phyloP scores from a whole-genome alignment of 2,329 filamentous ascomycete genomes.

The Botrytis cinerea region DNA sequence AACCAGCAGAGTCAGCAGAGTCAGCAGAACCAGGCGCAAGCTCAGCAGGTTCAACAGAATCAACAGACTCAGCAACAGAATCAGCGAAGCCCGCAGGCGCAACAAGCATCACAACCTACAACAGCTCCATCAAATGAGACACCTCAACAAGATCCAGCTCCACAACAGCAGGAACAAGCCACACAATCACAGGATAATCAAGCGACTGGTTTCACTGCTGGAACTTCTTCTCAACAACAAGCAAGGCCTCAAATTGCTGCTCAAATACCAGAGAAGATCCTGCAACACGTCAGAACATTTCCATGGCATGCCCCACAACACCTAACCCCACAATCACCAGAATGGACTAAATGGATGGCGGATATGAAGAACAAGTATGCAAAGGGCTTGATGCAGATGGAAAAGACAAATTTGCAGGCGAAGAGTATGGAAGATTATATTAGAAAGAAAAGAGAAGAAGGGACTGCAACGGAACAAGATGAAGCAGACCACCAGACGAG shows the following conservation, averaged over 20 bases:
- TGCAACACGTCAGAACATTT: slow-evolving; percentile 52
- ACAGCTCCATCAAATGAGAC: background rate
- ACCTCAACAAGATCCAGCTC: slow-evolving; percentile 11
- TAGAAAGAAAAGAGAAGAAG: slow-evolving; percentile 48
- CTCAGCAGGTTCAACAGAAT: slow-evolving; percentile 24
- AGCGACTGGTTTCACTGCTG: slow-evolving; percentile 26
- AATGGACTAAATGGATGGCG: slow-evolving; percentile 50
- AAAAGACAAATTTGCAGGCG: slow-evolving; percentile 47
- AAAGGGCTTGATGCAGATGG: slow-evolving; percentile 53
- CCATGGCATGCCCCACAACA: slow-evolving; percentile 49
- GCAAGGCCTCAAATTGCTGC: slow-evolving; percentile 14
- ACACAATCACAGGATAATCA: slow-evolving; percentile 25
- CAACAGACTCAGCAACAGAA: slow-evolving; percentile 22
- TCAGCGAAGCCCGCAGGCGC: slow-evolving; percentile 23
- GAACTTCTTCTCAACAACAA: slow-evolving; percentile 26
- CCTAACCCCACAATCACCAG: slow-evolving; percentile 48
- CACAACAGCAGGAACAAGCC: slow-evolving; percentile 27
- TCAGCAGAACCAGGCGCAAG: slow-evolving; percentile 23
- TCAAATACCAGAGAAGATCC: slow-evolving; percentile 41
- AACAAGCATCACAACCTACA: slow-evolving; percentile 23
- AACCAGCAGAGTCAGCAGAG: slow-evolving; percentile 25
- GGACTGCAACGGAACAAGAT: slow-evolving; percentile 51
- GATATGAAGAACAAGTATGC: slow-evolving; percentile 52
- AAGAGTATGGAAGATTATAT: slow-evolving; percentile 47
- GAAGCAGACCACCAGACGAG: slow-evolving; percentile 48